Evolutionary conservation across 2,329 filamentous ascomycete species (phyloP).

Genomic region (Hymenoscyphus albidus): DNA sequence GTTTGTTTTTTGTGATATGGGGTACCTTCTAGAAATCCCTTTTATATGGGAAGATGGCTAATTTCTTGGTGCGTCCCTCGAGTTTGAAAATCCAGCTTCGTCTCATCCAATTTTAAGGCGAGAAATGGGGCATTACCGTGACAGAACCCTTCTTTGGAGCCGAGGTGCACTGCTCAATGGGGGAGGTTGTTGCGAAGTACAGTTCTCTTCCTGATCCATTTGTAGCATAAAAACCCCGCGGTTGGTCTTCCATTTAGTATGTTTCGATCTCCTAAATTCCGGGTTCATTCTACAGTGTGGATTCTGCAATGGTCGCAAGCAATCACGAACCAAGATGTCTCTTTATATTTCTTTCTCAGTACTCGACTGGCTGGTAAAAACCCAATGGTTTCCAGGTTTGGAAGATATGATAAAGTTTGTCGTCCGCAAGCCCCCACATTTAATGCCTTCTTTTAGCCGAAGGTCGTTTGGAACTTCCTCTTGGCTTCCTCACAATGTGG

Average conservation of each 20-base stretch:
- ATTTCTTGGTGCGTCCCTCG: background rate
- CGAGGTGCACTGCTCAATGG: background rate
- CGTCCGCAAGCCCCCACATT: background rate
- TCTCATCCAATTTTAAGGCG: background rate
- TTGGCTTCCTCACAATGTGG: background rate
- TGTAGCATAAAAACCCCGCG: too few relatives aligned
- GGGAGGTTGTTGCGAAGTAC: background rate
- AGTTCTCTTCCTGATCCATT: too few relatives aligned
- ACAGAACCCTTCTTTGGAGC: background rate
- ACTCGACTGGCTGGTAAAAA: background rate
- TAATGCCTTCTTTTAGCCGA: background rate
- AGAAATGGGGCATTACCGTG: background rate
- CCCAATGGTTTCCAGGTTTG: background rate
- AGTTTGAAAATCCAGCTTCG: background rate
- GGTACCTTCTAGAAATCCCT: too few relatives aligned
- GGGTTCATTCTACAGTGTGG: too few relatives aligned
- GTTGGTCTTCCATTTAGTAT: too few relatives aligned
- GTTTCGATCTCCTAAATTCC: too few relatives aligned
- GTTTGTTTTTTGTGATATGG: too few relatives aligned
- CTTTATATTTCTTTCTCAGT: background rate
- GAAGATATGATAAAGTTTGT: background rate
- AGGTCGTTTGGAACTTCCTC: background rate
- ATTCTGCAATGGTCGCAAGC: background rate
- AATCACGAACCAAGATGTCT: background rate
- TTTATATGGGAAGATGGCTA: too few relatives aligned